Evolutionary conservation across 768 basidiomycete species (phyloP), one percentile per base, ranked within the genome.

Genomic region (Lepiota venenata): DNA sequence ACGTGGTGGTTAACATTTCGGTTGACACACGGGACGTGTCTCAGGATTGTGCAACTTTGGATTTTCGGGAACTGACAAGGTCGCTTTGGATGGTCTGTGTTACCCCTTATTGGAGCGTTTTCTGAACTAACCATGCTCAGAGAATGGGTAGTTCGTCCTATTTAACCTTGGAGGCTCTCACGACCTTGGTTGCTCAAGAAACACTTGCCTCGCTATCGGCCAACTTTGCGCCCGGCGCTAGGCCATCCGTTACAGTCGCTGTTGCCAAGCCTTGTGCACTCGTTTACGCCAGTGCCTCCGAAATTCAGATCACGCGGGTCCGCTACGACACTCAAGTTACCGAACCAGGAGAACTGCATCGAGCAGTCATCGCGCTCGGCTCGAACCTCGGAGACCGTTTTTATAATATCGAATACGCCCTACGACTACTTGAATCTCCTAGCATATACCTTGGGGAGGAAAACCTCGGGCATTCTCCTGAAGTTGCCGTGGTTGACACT

Each of bases 331-430:
- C 74, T 61, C 63, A 67, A 4, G 44, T 21, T 20, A 16, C 25
- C 8, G 37, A 21, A 41, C 27, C 53, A 2, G 15, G 27, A 8
- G 15, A 11, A 4, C 29, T 48, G 8, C 61, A 64, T 52, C 71
- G 59, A 1, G 87, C 77, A 2, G 84, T 84, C 8, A 78, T 98
- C 35, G 92, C 91, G 0, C 68, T 98, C 1, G 96, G 96, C 0
- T 89, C 93, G 3, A 98, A 98, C 64, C 75, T 98, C 0, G 93
- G 93, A 0, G 93, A 97, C 68, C 76, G 88, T 5, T 87, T 93
- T 58, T 77, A 76, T 20, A 88, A 97, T 64, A 88, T 98, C 58
- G 86, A 88, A 61, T 70, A 74, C 35, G 93, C 95, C 0, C 72
- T 98, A 6, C 79, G 83, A 15, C 66, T 86, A 16, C 76, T 98